Evolutionary conservation across 768 basidiomycete genomes (phyloP).

Genomic region (Phanerochaete carnosa): DNA sequence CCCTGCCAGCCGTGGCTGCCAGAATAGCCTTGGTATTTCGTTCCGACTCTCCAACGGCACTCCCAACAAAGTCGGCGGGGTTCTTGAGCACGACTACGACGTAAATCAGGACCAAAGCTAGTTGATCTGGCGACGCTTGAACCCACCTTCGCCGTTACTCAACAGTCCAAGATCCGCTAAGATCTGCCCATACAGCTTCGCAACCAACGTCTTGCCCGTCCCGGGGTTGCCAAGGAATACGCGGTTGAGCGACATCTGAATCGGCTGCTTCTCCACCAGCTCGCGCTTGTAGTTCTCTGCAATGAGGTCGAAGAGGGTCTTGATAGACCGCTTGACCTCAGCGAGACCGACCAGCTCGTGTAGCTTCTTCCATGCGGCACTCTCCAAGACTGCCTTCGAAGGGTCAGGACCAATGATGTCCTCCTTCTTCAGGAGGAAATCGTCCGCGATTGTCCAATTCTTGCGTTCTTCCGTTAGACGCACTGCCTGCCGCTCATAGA

Average conservation of each 20-base stretch:
- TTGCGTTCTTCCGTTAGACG: slow-evolving; percentile 42
- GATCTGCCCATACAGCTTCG: slow-evolving; percentile 62
- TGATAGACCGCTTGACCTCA: slow-evolving; percentile 53
- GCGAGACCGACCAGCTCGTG: slow-evolving; percentile 52
- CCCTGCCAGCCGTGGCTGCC: slow-evolving; percentile 55
- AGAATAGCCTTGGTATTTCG: slow-evolving; percentile 62
- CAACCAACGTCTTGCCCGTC: slow-evolving; percentile 71
- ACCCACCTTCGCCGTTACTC: slow-evolving; percentile 68
- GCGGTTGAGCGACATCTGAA: too few species aligned
- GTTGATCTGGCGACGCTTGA: background rate
- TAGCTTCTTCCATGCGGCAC: slow-evolving; percentile 48
- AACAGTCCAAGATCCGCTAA: slow-evolving; percentile 56
- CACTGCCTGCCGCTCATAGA: slow-evolving; percentile 51
- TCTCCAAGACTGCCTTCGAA: slow-evolving; percentile 40
- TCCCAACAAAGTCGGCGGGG: slow-evolving; percentile 64
- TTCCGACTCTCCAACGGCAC: slow-evolving; percentile 57
- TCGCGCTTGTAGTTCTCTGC: slow-evolving; percentile 59
- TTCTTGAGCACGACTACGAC: slow-evolving; percentile 59
- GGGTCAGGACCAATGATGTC: too few species aligned
- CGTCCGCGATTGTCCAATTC: slow-evolving; percentile 38
- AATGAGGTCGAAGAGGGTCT: slow-evolving; percentile 42
- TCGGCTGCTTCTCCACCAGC: too few species aligned
- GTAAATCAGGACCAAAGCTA: background rate
- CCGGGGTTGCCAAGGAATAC: slow-evolving; percentile 68
- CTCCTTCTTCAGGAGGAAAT: slow-evolving; percentile 47